Percentiles rank a stretch among this genome's conserved stretches.
Evolutionary conservation across 768 basidiomycete genomes (phyloP).

Genomic region (Atractiella rhizophila): DNA sequence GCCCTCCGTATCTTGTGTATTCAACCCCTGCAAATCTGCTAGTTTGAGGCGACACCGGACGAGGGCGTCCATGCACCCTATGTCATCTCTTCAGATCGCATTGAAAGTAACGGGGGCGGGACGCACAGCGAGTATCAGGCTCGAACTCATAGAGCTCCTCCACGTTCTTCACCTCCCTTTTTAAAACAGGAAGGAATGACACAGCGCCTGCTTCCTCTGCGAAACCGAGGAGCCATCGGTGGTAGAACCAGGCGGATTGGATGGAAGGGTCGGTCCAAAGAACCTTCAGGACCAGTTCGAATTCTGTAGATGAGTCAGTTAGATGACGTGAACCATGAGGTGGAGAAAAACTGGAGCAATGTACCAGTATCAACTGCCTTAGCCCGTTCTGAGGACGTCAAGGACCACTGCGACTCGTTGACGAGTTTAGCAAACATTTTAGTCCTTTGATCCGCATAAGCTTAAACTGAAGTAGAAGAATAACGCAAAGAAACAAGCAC

Average conservation of each 20-base stretch:
- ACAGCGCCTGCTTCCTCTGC: conserved; percentile 26
- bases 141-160: conserved; percentile 65
- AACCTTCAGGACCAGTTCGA: conserved; percentile 72
- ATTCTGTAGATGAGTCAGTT: conserved; percentile 33
- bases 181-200: conserved; percentile 20
- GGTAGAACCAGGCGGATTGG: conserved; percentile 95
- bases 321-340: not conserved
- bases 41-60: too few relatives aligned
- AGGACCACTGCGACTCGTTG: conserved; percentile 27
- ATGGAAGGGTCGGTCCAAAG: conserved; percentile 91
- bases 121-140: too few relatives aligned
- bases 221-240: conserved; percentile 76
- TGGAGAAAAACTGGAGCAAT: conserved; percentile 7
- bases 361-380: conserved; percentile 45
- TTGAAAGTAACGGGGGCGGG: too few relatives aligned
- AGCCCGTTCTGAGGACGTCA: conserved; percentile 24
- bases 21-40: too few relatives aligned
- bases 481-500: conserved; percentile 29
- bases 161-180: conserved; percentile 51
- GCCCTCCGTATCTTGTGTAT: too few relatives aligned
- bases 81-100: too few relatives aligned
- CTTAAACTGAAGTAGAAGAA: not conserved
- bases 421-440: conserved; percentile 38
- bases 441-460: not conserved
- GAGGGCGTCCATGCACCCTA: too few relatives aligned